These are phyloP conservation scores for Fraxinus latifolia DNA, from an alignment of 305 asterid genomes.

Conservation along the genomic window DNA sequence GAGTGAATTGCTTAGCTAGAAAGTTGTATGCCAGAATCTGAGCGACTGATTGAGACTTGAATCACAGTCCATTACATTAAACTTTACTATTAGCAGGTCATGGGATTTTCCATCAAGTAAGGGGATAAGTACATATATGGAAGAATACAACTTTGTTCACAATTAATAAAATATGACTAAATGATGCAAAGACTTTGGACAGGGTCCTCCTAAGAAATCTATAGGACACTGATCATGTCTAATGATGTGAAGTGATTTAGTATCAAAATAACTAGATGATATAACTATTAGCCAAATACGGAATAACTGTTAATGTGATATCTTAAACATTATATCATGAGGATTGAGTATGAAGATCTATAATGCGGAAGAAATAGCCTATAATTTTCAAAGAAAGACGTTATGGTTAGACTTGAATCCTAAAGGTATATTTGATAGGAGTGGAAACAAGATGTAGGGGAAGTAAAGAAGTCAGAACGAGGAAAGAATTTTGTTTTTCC, in stretches of 20 bases:
- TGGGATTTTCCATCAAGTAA: not conserved
- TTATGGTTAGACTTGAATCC: not conserved
- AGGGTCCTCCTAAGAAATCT: not conserved
- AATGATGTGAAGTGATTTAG: not conserved
- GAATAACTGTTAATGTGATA: not conserved
- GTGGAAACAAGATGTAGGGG: not conserved
- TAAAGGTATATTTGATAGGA: not conserved
- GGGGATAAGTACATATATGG: not conserved
- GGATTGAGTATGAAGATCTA: not conserved
- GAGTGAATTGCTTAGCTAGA: not conserved
- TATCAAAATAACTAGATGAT: slow-evolving; percentile 2
- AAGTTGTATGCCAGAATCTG: not conserved
- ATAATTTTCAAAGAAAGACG: not conserved
- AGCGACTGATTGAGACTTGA: not conserved
- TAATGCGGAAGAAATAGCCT: not conserved
- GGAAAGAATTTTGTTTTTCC: not conserved
- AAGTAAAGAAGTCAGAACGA: not conserved
- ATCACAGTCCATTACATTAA: not conserved
- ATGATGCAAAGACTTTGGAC: not conserved
- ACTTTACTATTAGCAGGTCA: not conserved
- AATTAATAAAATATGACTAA: not conserved
- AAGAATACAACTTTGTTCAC: not conserved
- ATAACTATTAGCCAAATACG: not conserved
- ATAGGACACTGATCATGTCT: not conserved
- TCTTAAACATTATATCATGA: not conserved